phyloP scores from a whole-genome alignment of 2,329 filamentous ascomycete genomes.

The Hypoxylon sp. region DNA sequence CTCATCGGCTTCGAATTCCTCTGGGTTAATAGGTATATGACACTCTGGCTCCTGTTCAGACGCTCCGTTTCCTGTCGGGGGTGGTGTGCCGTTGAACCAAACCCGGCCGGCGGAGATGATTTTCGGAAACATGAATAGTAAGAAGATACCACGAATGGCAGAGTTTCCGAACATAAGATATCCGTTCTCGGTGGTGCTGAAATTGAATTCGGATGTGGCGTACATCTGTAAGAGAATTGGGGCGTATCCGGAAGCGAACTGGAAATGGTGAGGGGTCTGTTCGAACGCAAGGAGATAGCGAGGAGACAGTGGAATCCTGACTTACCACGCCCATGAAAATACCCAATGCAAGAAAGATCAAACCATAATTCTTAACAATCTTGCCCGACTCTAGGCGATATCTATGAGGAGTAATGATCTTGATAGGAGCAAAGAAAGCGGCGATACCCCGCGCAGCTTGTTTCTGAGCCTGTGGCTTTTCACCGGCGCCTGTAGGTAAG shows the following conservation, averaged over 20 bases:
- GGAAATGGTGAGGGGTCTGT: slow-evolving; percentile 11
- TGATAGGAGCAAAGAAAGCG: slow-evolving; percentile 74
- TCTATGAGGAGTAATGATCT: slow-evolving; percentile 71
- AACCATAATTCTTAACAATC: slow-evolving; percentile 70
- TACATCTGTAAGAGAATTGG: slow-evolving; percentile 73
- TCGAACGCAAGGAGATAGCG: neutral
- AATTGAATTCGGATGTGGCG: slow-evolving; percentile 68
- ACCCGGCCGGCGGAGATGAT: slow-evolving; percentile 65
- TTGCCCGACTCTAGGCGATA: slow-evolving; percentile 67
- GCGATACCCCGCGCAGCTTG: slow-evolving; percentile 58
- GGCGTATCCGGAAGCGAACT: slow-evolving; percentile 77
- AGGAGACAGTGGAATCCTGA: slow-evolving; percentile 19
- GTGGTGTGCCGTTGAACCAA: slow-evolving; percentile 52
- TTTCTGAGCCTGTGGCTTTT: slow-evolving; percentile 40
- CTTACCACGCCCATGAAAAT: slow-evolving; percentile 76
- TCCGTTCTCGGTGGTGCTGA: slow-evolving; percentile 69
- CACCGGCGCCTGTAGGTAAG: slow-evolving; percentile 57
- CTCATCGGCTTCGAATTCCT: slow-evolving; percentile 47
- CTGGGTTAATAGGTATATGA: slow-evolving; percentile 46
- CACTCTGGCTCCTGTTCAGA: slow-evolving; percentile 24
- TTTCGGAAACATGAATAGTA: slow-evolving; percentile 68
- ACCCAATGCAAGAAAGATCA: slow-evolving; percentile 74
- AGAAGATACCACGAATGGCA: slow-evolving; percentile 67
- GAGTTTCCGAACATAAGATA: slow-evolving; percentile 70
- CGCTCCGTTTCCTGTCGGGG: slow-evolving; percentile 14